These are phyloP conservation scores for Boletus huronensis DNA, from an alignment of 768 basidiomycete genomes.

Conservation along the genomic window DNA sequence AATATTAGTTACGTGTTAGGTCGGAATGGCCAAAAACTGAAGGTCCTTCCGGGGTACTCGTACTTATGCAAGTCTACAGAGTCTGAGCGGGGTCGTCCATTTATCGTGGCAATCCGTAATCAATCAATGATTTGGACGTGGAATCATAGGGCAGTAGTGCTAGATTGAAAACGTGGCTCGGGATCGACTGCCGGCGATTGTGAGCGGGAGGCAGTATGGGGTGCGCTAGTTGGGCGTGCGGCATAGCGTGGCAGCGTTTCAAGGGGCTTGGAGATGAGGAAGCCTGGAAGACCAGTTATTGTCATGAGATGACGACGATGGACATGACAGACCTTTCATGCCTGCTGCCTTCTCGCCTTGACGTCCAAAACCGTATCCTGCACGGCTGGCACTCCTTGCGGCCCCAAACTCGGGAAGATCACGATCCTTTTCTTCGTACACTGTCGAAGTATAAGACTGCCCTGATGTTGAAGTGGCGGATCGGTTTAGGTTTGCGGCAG, in stretches of 20 bases:
- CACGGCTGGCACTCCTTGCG: constrained; percentile 32
- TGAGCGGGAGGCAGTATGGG: constrained; percentile 19
- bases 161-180: constrained; percentile 27
- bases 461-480: constrained; percentile 22
- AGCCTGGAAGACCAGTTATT: constrained; percentile 35
- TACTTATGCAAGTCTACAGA: constrained; percentile 12
- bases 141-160: constrained; percentile 27
- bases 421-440: constrained; percentile 28
- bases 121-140: constrained; percentile 17
- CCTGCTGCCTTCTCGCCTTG: constrained; percentile 74
- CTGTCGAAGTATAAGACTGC: constrained; percentile 25
- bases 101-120: constrained; percentile 18
- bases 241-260: constrained; percentile 62
- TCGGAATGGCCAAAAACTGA: constrained; percentile 11
- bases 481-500: constrained; percentile 23
- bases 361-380: constrained; percentile 74
- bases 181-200: constrained; percentile 16
- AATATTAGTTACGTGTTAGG: constrained; percentile 4
- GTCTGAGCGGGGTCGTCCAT: constrained; percentile 9
- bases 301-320: background rate
- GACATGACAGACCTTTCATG: constrained; percentile 43
- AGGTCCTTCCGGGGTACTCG: constrained; percentile 14
- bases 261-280: constrained; percentile 57
- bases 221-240: constrained; percentile 33
- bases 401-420: constrained; percentile 23